Evolutionary conservation across 208 protist species (phyloP), one percentile per base, ranked within the genome.

Genomic region (Eutreptiella sp.): DNA sequence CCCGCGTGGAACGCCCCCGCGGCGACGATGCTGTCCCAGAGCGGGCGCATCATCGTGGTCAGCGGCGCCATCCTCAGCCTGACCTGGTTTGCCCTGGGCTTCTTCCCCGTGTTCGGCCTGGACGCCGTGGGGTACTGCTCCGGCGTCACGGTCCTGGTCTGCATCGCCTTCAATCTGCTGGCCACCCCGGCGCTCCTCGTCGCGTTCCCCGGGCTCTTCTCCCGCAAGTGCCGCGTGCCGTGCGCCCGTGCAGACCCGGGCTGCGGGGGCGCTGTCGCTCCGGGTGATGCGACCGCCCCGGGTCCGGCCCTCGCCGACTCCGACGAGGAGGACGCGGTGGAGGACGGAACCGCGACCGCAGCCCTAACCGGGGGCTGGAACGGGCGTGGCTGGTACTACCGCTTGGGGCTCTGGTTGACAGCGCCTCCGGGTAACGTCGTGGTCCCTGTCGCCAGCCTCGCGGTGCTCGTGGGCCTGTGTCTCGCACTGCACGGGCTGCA

Each of bases 161-260:
- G 42, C 14, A 3, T 69, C 5, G 11, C 57, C 9, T 24, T 69
- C 24, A 62, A 53, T 21, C 29, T 69, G 26, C 5, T 36, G 7
- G 9, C 70, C 26, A 69, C 63, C 19, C 63, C 63, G 3, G 26
- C 63, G 7, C 34, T 69, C 36, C 32, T 69, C 23, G 9, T 69
- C 19, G 38, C 61, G 19, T 70, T 70, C 63, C 46, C 63, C n/a
- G 23, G 24, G 5, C 70, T 69, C 59, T 69, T 69, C 45, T 47
- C 43, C n/a, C n/a, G n/a, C n/a, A n/a, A n/a, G n/a, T n/a, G n/a
- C n/a, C n/a, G n/a, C n/a, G 58, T 52, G 33, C 23, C 23, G 0
- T 61, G 53, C 11, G 39, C 27, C n/a, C 43, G n/a, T n/a, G 36
- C 36, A 39, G 36, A 14, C 21, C 43, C 43, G 43, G 11, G 11